Percentiles rank a stretch among this genome's conserved stretches.
Evolutionary conservation across 495 filamentous ascomycete genomes (phyloP).

Genomic region (Elasticomyces elasticus): DNA sequence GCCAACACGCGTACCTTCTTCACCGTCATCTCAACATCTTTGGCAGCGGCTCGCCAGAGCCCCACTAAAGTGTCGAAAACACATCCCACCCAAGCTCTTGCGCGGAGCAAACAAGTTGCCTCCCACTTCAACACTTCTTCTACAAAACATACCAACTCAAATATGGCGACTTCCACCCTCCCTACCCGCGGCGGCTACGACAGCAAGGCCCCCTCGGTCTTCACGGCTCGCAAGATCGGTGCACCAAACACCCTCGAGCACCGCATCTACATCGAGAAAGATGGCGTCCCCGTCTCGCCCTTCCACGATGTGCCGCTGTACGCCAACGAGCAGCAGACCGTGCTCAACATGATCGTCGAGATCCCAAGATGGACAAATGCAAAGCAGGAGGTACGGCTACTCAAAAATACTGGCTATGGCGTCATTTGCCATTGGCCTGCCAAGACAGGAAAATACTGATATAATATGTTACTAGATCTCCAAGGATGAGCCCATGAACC

Average conservation of each 20-base stretch:
- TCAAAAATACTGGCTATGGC: not conserved
- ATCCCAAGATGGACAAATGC: constrained; percentile 99
- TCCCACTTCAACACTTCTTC: constrained; percentile 18
- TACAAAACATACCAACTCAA: constrained; percentile 41
- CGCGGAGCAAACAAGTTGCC: constrained; percentile 30
- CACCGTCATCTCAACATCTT: not conserved
- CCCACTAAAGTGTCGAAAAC: constrained; percentile 17
- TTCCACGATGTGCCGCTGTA: constrained; percentile 99
- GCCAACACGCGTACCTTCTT: constrained; percentile 16
- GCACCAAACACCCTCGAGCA: constrained; percentile 89
- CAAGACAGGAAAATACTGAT: constrained; percentile 16
- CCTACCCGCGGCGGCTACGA: constrained; percentile 49
- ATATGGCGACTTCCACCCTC: constrained; percentile 45
- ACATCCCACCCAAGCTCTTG: constrained; percentile 3
- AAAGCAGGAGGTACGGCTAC: constrained; percentile 80
- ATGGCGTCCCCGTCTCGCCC: constrained; percentile 84
- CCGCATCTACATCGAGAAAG: constrained; percentile 94
- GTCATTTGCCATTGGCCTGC: constrained; percentile 5
- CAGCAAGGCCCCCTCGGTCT: constrained; percentile 45
- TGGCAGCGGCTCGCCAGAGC: constrained; percentile 2
- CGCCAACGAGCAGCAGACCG: constrained; percentile 82
- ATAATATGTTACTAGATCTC: constrained; percentile 56
- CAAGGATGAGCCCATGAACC: constrained; percentile 94
- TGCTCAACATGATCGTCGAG: constrained; percentile 99
- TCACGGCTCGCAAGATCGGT: constrained; percentile 73